Base-by-base conservation (phyloP, 345 rosid species). In the Excoecaria cochinchinensis region DNA sequence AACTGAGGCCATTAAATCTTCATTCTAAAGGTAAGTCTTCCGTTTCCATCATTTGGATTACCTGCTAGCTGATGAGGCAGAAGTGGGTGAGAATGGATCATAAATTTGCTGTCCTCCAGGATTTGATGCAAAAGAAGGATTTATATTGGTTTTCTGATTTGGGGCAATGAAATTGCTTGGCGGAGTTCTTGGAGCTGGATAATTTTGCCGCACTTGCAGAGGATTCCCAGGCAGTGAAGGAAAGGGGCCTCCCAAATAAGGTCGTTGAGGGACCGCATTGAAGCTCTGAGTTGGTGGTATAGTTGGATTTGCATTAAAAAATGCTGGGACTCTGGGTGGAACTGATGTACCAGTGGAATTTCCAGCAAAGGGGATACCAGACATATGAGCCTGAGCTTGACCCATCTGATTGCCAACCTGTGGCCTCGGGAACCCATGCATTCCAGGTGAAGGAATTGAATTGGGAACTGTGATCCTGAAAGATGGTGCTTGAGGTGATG, bases 61-160 rank as follows among this genome's bases (percentile, higher is more conserved):
- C 71, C 85, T 74, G 79, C 87, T 51, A 69, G 89, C 76, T 76
- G 90, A 36, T 81, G 89, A 68, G 87, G 73, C 61, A 19, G 90
- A 81, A 24, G 95, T 81, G 17, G 97, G 99, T 19, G 93, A 91
- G 69, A 95, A 95, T 19, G 98, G 99, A 78, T 95, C 98, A 76
- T 91, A 95, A 47, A 86, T 79, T 82, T 89, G 98, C 58, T 74
- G 91, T 44, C 86, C 86, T 16, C 87, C 78, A 8, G 78, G 82
- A 61, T 75, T 68, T 14, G 80, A 75, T 19, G 70, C 81, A 31
- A 39, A 70, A 48, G 81, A 51, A 11, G 13, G 71, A 61, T 67
- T 58, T 36, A 50, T 56, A 59, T 56, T 73, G 51, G 84, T 83
- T 51, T 72, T 86, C 16, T 82, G 94, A 42, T 72, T 87, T 4